These are phyloP conservation scores for Paecilomyces sp. DNA, from an alignment of 2,329 filamentous ascomycete genomes.

Conservation along the genomic window DNA sequence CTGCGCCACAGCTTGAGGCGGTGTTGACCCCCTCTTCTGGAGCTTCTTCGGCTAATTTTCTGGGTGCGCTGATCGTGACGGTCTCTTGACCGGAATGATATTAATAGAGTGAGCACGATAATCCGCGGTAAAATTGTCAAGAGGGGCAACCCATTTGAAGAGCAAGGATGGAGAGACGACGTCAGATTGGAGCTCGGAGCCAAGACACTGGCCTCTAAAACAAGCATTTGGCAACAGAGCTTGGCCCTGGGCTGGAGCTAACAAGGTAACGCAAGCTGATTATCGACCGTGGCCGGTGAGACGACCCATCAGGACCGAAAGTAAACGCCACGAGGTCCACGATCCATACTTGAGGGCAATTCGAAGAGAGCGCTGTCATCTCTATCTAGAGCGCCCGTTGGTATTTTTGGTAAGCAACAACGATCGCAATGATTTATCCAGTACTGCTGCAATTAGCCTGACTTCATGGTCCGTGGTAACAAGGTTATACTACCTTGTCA, in stretches of 20 bases:
- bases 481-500: background rate
- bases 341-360: background rate
- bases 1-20: background rate
- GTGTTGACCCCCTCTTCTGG: background rate
- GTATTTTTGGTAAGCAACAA: background rate
- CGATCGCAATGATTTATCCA: no score
- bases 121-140: background rate
- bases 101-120: background rate
- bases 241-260: conserved; percentile 10
- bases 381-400: background rate
- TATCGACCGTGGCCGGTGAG: conserved; percentile 9
- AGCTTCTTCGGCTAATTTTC: background rate
- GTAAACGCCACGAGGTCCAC: background rate
- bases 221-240: conserved; percentile 20
- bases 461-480: background rate
- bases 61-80: no score
- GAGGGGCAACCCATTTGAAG: background rate
- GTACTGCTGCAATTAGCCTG: background rate
- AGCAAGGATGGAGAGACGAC: conserved; percentile 3
- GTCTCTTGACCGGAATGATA: background rate
- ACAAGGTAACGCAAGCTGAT: conserved; percentile 1
- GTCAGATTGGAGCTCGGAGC: conserved; percentile 9
- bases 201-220: conserved; percentile 6
- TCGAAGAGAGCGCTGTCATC: background rate
- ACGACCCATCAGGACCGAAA: conserved; percentile 4